Conservation (phyloP, 495 filamentous ascomycete species). For the Penicillium soppii region DNA sequence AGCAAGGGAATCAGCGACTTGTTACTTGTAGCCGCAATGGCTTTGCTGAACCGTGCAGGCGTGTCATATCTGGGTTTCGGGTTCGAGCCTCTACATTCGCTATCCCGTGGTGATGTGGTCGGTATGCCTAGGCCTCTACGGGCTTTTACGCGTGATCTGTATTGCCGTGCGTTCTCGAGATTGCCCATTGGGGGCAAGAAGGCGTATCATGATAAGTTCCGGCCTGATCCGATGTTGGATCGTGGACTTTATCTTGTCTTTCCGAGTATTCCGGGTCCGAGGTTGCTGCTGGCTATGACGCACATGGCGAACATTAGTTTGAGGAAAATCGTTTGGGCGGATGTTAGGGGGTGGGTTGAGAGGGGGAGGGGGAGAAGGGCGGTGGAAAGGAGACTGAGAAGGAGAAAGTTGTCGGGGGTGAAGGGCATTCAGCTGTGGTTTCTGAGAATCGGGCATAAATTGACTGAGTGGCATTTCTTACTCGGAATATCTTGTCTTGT, state of each 20-base stretch:
- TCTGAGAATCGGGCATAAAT: neutral
- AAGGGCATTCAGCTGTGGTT: too few species aligned
- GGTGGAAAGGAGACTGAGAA: too few species aligned
- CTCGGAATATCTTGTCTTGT: too few species aligned
- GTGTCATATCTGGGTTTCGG: constrained; percentile 41
- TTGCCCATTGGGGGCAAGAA: constrained; percentile 42
- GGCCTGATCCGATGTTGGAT: constrained; percentile 33
- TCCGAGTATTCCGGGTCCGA: constrained; percentile 27
- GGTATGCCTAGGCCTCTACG: constrained; percentile 27
- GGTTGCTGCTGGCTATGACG: constrained; percentile 36
- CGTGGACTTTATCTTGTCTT: constrained; percentile 37
- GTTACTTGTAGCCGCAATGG: constrained; percentile 38
- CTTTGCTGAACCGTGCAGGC: constrained; percentile 27
- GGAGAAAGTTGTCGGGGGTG: too few species aligned
- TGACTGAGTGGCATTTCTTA: neutral
- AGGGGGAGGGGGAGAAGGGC: neutral
- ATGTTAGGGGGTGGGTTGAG: constrained; percentile 9
- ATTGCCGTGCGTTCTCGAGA: constrained; percentile 28
- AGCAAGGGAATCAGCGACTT: constrained; percentile 41
- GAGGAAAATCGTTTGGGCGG: constrained; percentile 25
- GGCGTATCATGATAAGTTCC: constrained; percentile 44
- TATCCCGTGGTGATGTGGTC: constrained; percentile 24
- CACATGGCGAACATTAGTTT: constrained; percentile 42
- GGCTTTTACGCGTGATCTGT: constrained; percentile 27
- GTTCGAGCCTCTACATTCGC: constrained; percentile 34